phyloP scores from a whole-genome alignment of 2,329 filamentous ascomycete genomes.

The Penicillium frequentans region DNA sequence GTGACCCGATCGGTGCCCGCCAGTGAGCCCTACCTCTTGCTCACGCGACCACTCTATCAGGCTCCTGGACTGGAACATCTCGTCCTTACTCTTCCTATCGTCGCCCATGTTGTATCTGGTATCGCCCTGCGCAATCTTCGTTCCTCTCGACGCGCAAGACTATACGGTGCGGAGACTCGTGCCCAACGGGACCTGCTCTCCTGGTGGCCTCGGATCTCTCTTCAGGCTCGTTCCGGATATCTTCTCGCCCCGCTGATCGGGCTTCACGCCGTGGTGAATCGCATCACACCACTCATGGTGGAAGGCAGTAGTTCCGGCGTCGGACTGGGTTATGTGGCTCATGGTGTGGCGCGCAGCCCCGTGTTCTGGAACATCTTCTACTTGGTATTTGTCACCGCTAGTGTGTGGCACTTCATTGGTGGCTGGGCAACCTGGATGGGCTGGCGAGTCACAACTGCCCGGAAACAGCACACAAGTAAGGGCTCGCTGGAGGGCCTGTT shows the following conservation, averaged over 20 bases:
- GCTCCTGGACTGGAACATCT: constrained; percentile 76
- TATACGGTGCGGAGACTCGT: constrained; percentile 71
- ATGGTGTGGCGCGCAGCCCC: constrained; percentile 76
- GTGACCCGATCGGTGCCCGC: constrained; percentile 69
- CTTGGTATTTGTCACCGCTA: constrained; percentile 63
- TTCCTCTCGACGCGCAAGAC: constrained; percentile 66
- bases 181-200: constrained; percentile 46
- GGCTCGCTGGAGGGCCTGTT: constrained; percentile 34
- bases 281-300: constrained; percentile 69
- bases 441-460: constrained; percentile 43
- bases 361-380: constrained; percentile 69
- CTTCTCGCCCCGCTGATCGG: constrained; percentile 63
- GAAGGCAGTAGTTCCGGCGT: constrained; percentile 87
- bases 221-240: constrained; percentile 73
- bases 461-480: constrained; percentile 28
- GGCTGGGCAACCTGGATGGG: constrained; percentile 82
- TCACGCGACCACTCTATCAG: constrained; percentile 90
- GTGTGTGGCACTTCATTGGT: constrained; percentile 78
- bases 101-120: constrained; percentile 75
- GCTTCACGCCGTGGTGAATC: constrained; percentile 74
- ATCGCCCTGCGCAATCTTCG: constrained; percentile 74
- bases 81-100: constrained; percentile 72
- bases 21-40: constrained; percentile 82
- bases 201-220: constrained; percentile 70
- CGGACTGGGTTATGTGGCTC: constrained; percentile 77